Evolutionary conservation across 345 rosid genomes (phyloP).

Genomic region (Citrus medica): DNA sequence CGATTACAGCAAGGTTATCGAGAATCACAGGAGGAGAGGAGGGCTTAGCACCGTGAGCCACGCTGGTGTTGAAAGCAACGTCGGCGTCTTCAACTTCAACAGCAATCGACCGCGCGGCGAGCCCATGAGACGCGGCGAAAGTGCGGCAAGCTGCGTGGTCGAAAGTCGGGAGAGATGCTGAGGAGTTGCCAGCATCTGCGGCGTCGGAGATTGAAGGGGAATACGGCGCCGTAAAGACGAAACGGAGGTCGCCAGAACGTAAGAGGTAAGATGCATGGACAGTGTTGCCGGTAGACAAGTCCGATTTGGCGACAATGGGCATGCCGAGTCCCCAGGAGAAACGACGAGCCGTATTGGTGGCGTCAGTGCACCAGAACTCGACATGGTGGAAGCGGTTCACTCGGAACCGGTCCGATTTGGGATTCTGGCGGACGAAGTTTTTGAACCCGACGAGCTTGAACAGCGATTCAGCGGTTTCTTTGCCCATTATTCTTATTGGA

Average conservation of each 20-base stretch:
- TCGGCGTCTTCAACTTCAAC: slow-evolving; percentile 77
- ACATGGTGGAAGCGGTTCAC: slow-evolving; percentile 81
- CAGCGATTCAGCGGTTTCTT: neutral
- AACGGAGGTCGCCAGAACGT: slow-evolving; percentile 76
- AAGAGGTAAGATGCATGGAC: slow-evolving; percentile 81
- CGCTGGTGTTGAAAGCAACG: slow-evolving; percentile 53
- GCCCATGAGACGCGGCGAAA: slow-evolving; percentile 65
- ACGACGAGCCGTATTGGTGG: slow-evolving; percentile 75
- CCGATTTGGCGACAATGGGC: slow-evolving; percentile 79
- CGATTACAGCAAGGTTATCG: slow-evolving; percentile 38
- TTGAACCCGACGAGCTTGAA: slow-evolving; percentile 69
- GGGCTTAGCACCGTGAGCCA: slow-evolving; percentile 62
- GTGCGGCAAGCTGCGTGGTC: slow-evolving; percentile 32
- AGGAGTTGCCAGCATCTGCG: slow-evolving; percentile 6
- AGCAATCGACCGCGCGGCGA: slow-evolving; percentile 68
- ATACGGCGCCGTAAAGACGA: slow-evolving; percentile 83
- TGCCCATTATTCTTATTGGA: slow-evolving; percentile 17
- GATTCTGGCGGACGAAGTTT: slow-evolving; percentile 65
- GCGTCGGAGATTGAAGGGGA: slow-evolving; percentile 59
- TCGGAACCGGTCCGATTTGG: slow-evolving; percentile 66
- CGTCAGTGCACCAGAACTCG: slow-evolving; percentile 91
- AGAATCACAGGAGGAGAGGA: slow-evolving; percentile 47
- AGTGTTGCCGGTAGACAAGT: slow-evolving; percentile 84
- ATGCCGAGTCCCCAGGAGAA: slow-evolving; percentile 96
- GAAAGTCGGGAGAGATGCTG: slow-evolving; percentile 67